Percentiles rank a stretch among this genome's conserved stretches.
phyloP scores from a whole-genome alignment of 768 basidiomycete genomes.

The Suillus lakei region DNA sequence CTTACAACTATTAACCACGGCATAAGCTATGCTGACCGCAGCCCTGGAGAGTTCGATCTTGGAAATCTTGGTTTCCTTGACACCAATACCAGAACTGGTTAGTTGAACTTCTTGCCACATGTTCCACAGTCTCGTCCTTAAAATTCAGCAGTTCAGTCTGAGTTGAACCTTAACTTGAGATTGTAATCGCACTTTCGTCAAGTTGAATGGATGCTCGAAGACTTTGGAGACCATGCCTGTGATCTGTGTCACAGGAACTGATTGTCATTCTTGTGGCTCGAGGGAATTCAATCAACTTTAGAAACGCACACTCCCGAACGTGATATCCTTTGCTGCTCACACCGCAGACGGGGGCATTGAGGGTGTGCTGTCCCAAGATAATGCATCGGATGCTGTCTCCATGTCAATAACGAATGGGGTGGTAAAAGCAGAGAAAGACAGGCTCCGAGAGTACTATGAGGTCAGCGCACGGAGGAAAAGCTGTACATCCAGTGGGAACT shows the following conservation, averaged over 20 bases:
- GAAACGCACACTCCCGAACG: conserved; percentile 59
- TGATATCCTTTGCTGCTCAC: conserved; percentile 50
- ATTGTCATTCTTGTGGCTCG: background rate
- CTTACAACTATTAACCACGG: background rate
- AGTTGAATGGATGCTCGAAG: conserved; percentile 94
- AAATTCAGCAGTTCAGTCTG: background rate
- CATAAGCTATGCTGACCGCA: background rate
- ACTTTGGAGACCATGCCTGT: conserved; percentile 88
- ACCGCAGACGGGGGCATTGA: conserved; percentile 19
- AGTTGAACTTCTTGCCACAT: background rate
- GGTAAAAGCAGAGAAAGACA: background rate
- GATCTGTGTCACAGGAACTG: conserved; percentile 44
- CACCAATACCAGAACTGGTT: background rate
- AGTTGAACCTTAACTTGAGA: conserved; percentile 43
- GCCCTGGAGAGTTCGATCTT: conserved; percentile 2
- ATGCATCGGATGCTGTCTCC: conserved; percentile 16
- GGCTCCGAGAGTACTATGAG: background rate
- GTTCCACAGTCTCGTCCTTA: background rate
- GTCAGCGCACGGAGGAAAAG: background rate
- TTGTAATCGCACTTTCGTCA: conserved; percentile 94
- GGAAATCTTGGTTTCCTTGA: background rate
- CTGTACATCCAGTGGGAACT: background rate
- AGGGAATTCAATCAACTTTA: background rate
- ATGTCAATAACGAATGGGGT: conserved; percentile 13
- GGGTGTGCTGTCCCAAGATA: conserved; percentile 19